Base-by-base conservation (phyloP, 345 rosid genomes). In the Salix brachista region DNA sequence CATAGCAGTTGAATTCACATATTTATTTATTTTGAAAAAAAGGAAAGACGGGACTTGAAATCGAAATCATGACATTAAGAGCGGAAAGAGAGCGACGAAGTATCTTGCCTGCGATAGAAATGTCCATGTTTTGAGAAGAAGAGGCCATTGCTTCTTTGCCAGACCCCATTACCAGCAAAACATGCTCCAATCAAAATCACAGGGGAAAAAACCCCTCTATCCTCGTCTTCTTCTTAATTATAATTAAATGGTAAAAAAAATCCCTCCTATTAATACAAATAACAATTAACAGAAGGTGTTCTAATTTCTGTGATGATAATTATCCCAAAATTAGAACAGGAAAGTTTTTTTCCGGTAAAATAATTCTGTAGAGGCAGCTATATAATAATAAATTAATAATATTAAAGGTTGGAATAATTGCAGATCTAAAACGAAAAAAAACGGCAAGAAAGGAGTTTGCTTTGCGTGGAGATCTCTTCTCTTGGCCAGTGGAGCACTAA, bases 101-200 rank as follows among this genome's bases (percentile, higher is more conserved):
- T 8, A 23, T 54, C 74, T 73, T 73, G 37, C 84, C 80, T 68
- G 78, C 18, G 18, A 77, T 61, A 17, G 71, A 77, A 21, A 41
- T 19, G 36, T 61, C 77, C 73, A 44, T 39, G 39, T 52, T 73
- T 62, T 58, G 61, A 39, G 77, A 73, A 28, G 83, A 81, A 28
- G 80, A 77, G 46, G 72, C 69, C n/a, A 5, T 3, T 58, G 78
- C 74, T 58, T 61, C 71, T 66, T 72, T 72, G 64, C 70, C 75
- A 13, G 80, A 67, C 66, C 83, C 83, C 83, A 77, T 68, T 60
- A 54, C 58, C 28, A 64, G 17, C 76, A 73, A 23, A 25, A 62
- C 75, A 72, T 64, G 30, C 70, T 37, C 39, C 21, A 3, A 17
- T 36, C 37, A 34, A 34, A 66, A 66, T 30, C 69, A 4, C n/a